Evolutionary conservation across 768 basidiomycete genomes (phyloP), one percentile per base, ranked within the genome.

Genomic region (Pleurotus pulmonarius): DNA sequence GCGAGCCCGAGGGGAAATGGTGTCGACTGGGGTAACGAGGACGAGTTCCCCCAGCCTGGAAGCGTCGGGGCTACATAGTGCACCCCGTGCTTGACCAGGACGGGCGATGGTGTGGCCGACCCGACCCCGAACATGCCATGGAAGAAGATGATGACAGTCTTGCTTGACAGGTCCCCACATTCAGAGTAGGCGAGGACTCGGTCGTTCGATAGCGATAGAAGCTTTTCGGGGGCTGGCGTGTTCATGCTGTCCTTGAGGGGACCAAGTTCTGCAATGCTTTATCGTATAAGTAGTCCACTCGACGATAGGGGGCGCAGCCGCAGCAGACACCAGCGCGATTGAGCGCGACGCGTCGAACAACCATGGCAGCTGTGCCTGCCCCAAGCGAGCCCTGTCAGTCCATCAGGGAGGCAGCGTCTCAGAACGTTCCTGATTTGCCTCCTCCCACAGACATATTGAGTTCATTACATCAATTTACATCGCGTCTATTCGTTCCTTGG

Each of bases 41-140:
- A 75, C 1, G 77, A 73, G 52, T 69, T 70, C 3, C 78, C 79
- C 71, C 79, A 81, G 0, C 79, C 79, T 9, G 79, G 80, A 37
- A 81, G 71, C 4, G 78, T 79, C 15, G 75, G 75, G 40, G 68
- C 63, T 53, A 80, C 56, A 54, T 62, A 61, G 58, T 72, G 75
- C 2, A 71, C 60, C 25, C 67, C 48, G 49, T 69, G 70, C 15
- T 68, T 62, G 37, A 60, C 29, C 44, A 74, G 56, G 29, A 56
- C 57, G 2, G 58, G 60, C 3, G 68, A 62, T 20, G 65, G 48
- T 41, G 51, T 53, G 51, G 68, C 67, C 6, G 61, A 66, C 5
- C 76, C 77, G 22, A 77, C 56, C 39, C 70, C 64, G 58, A 79
- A 73, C 1, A 67, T 58, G 4, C 77, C 78, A 26, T 76, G 73